Base-by-base conservation (phyloP, 345 rosid species). In the Gynandropsis gynandra region DNA sequence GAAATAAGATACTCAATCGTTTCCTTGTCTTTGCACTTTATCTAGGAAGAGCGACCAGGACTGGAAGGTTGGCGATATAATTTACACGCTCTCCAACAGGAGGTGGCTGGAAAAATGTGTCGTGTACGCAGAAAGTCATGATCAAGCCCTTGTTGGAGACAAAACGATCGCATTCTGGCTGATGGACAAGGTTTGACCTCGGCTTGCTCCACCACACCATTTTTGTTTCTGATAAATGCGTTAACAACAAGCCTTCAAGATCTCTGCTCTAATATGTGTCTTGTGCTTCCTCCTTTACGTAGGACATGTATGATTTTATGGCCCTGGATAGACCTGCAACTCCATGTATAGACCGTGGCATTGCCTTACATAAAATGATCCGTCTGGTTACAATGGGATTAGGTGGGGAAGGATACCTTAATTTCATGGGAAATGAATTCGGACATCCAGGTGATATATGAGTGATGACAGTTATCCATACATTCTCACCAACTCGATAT, bases 241-340 rank as follows among this genome's bases (percentile, higher is more conserved):
- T n/a, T n/a, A n/a, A n/a, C n/a, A n/a, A n/a, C n/a, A n/a, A n/a
- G n/a, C n/a, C n/a, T n/a, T n/a, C n/a, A n/a, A n/a, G n/a, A n/a
- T n/a, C n/a, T n/a, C n/a, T n/a, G n/a, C n/a, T n/a, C n/a, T n/a
- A n/a, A n/a, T n/a, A n/a, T n/a, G n/a, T n/a, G n/a, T n/a, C n/a
- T n/a, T n/a, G 29, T 24, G 5, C n/a, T n/a, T n/a, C n/a, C n/a
- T n/a, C n/a, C n/a, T n/a, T n/a, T n/a, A 60, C 48, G 49, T 77
- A 86, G 98, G 98, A 90, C 72, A 90, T 90, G 98, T 90, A 90
- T 40, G 96, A 90, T 62, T 90, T 83, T 71, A 90, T 87, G 96
- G 84, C 96, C 57, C 14, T 90, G 20, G 95, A 86, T 63, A 77
- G 79, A 64, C 95, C 96, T 13, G 41, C 89, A 59, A 83, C 95